phyloP scores from a whole-genome alignment of 495 filamentous ascomycete species.

The Copromyces sp. region DNA sequence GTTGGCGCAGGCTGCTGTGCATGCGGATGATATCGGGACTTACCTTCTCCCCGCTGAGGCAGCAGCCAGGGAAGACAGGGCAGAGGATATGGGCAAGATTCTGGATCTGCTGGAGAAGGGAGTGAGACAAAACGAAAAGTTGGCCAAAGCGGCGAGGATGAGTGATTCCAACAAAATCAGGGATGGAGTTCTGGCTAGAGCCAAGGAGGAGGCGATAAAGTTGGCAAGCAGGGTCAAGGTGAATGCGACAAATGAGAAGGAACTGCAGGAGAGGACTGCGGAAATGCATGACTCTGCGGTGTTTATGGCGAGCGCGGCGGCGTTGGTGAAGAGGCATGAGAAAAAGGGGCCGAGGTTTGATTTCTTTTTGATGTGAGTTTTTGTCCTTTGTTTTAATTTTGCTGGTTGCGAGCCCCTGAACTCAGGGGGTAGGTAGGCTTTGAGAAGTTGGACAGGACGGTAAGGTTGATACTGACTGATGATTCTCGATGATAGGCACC shows the following conservation, averaged over 20 bases:
- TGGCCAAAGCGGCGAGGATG: conserved; percentile 39
- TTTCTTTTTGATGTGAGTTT: conserved; percentile 62
- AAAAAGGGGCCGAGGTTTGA: conserved; percentile 61
- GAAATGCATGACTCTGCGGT: conserved; percentile 67
- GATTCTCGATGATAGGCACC: conserved; percentile 22
- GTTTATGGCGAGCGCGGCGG: conserved; percentile 50
- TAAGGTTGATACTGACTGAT: not conserved
- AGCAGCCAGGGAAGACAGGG: too few relatives aligned
- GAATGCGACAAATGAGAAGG: conserved; percentile 37
- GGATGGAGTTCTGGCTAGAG: conserved; percentile 55
- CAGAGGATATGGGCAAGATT: conserved; percentile 29
- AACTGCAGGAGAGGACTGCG: conserved; percentile 55
- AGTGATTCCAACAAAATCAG: conserved; percentile 52
- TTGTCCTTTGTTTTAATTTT: not conserved
- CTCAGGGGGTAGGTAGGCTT: not conserved
- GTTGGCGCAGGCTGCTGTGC: conserved; percentile 63
- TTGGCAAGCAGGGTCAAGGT: conserved; percentile 47
- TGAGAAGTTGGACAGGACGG: not conserved
- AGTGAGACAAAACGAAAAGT: conserved; percentile 42
- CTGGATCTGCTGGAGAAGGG: conserved; percentile 49
- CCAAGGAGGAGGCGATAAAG: conserved; percentile 50
- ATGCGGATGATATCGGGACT: conserved; percentile 38
- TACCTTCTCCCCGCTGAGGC: conserved; percentile 45
- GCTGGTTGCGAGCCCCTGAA: not conserved
- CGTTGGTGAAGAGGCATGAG: conserved; percentile 41